These are phyloP conservation scores for Colletotrichum sp. DNA, from an alignment of 2,329 filamentous ascomycete genomes.

Conservation along the genomic window DNA sequence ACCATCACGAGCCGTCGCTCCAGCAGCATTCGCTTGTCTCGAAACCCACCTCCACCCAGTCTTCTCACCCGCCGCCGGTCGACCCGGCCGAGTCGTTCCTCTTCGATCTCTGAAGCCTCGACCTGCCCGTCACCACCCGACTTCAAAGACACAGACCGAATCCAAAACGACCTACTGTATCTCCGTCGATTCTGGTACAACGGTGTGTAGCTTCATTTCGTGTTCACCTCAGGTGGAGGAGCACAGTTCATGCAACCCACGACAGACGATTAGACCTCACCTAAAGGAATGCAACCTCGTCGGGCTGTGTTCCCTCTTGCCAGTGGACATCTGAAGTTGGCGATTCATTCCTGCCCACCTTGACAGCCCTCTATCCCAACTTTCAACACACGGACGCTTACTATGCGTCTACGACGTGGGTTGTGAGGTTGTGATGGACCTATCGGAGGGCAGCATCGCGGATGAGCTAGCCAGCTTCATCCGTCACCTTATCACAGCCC, in stretches of 20 bases:
- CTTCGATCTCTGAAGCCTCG: neutral
- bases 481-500: neutral
- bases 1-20: neutral
- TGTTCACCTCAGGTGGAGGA: neutral
- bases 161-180: neutral
- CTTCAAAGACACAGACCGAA: neutral
- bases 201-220: neutral
- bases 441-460: neutral
- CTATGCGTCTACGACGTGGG: neutral
- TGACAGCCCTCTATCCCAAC: neutral
- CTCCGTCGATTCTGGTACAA: neutral
- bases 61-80: neutral
- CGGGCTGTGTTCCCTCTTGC: neutral
- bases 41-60: neutral
- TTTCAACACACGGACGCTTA: neutral
- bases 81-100: neutral
- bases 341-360: neutral
- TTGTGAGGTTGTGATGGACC: neutral
- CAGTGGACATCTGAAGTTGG: neutral
- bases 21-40: neutral
- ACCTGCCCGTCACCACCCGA: neutral
- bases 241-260: neutral
- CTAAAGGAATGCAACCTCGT: neutral
- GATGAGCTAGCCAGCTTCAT: neutral
- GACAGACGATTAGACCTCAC: neutral